A percentile compares a stretch with the other conserved stretches of the same genome.
These are phyloP conservation scores for Pulveroboletus ravenelii DNA, from an alignment of 768 basidiomycete species.

Conservation along the genomic window DNA sequence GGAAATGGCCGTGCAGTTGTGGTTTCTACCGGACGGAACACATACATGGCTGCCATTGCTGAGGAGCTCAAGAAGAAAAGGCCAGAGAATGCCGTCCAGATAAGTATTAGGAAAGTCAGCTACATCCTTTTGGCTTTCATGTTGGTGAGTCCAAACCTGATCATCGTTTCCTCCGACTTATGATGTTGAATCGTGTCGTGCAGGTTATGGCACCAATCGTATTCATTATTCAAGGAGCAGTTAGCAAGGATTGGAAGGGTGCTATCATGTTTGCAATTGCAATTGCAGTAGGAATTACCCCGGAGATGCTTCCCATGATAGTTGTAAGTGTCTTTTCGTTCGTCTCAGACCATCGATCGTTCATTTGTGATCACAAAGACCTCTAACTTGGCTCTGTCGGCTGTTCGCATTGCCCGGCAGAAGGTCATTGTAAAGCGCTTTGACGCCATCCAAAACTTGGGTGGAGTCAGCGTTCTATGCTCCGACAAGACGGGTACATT, in stretches of 20 bases:
- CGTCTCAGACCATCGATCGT: background rate
- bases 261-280: constrained; percentile 32
- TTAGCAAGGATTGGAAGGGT: constrained; percentile 29
- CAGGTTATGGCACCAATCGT: constrained; percentile 30
- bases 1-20: constrained; percentile 31
- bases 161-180: background rate
- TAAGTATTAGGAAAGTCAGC: constrained; percentile 31
- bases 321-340: constrained; percentile 18
- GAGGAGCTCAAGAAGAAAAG: constrained; percentile 30
- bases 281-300: constrained; percentile 29
- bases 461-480: constrained; percentile 50
- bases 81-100: constrained; percentile 32
- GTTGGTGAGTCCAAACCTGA: constrained; percentile 15
- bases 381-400: constrained; percentile 56
- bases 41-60: constrained; percentile 34
- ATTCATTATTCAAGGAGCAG: constrained; percentile 28
- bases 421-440: constrained; percentile 61
- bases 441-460: constrained; percentile 59
- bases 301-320: constrained; percentile 33
- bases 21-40: constrained; percentile 29
- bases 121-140: constrained; percentile 31
- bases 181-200: background rate
- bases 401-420: constrained; percentile 49
- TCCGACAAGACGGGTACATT: constrained; percentile 67
- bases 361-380: constrained; percentile 42